A percentile compares a stretch with the other conserved stretches of the same genome.
Evolutionary conservation across 176 grass and related monocot genomes (phyloP).

Genomic region (Oryza glumipatula): DNA sequence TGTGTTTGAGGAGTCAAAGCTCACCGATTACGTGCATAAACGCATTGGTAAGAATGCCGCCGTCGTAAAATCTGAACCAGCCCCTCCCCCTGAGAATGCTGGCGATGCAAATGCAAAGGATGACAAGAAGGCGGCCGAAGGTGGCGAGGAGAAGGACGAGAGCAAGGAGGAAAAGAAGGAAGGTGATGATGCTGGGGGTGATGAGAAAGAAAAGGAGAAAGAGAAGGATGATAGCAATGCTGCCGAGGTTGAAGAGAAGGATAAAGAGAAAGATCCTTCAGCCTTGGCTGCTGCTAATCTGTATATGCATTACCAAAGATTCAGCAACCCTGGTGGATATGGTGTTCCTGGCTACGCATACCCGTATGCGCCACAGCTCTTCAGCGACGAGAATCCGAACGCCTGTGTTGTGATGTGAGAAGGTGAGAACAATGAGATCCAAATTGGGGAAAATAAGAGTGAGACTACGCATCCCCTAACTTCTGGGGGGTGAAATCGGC

Average conservation of each 20-base stretch:
- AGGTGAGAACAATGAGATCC: constrained; percentile 27
- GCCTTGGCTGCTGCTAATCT: constrained; percentile 32
- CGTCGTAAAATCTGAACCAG: constrained; percentile 64
- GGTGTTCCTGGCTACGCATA: constrained; percentile 44
- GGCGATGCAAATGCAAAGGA: constrained; percentile 40
- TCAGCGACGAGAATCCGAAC: constrained; percentile 79
- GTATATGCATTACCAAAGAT: constrained; percentile 58
- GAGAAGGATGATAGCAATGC: constrained; percentile 33
- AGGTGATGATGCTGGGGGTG: constrained; percentile 15
- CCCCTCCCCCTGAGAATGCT: constrained; percentile 27
- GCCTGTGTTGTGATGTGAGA: constrained; percentile 74
- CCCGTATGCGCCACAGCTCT: constrained; percentile 62
- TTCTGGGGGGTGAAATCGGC: not conserved
- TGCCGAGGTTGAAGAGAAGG: constrained; percentile 42
- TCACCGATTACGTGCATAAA: constrained; percentile 69
- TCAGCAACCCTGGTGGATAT: constrained; percentile 34
- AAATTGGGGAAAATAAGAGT: constrained; percentile 38
- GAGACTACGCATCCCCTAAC: constrained; percentile 4
- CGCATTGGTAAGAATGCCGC: constrained; percentile 65
- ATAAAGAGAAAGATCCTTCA: constrained; percentile 37
- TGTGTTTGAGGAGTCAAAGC: constrained; percentile 56
- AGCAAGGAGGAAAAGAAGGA: constrained; percentile 72
- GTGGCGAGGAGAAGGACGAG: constrained; percentile 37
- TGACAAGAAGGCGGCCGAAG: constrained; percentile 54
- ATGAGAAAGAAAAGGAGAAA: constrained; percentile 47